A percentile compares a stretch with the other conserved stretches of the same genome.
phyloP scores from a whole-genome alignment of 2,329 filamentous ascomycete genomes.

The Colletotrichum sp. region DNA sequence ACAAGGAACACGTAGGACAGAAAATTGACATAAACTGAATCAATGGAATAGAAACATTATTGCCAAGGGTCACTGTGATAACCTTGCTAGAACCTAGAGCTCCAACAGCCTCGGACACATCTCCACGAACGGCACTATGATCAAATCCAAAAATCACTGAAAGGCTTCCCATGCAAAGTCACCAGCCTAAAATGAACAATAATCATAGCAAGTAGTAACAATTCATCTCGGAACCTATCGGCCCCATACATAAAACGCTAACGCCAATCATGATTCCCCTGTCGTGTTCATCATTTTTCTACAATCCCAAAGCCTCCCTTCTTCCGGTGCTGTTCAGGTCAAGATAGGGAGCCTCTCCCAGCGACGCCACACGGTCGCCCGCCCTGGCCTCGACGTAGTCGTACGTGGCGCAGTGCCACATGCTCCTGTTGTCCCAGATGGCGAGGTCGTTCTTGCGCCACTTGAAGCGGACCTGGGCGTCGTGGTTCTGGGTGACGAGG shows the following conservation, averaged over 20 bases:
- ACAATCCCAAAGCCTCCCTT: constrained; percentile 38
- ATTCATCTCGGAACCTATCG: neutral
- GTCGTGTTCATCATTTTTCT: neutral
- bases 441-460: constrained; percentile 60
- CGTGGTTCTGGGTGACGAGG: constrained; percentile 59
- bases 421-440: constrained; percentile 70
- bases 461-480: constrained; percentile 59
- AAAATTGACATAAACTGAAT: neutral
- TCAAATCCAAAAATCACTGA: neutral
- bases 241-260: neutral
- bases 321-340: constrained; percentile 42
- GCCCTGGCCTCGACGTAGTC: constrained; percentile 57
- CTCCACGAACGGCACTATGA: neutral
- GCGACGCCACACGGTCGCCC: constrained; percentile 46
- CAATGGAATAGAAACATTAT: neutral
- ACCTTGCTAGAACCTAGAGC: neutral
- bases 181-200: neutral
- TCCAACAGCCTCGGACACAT: neutral
- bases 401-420: constrained; percentile 60
- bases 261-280: neutral
- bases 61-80: neutral
- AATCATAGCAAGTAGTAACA: neutral
- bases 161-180: neutral
- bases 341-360: constrained; percentile 50
- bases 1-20: neutral